Evolutionary conservation across 257 asterid genomes (phyloP), one percentile per base, ranked within the genome.

Genomic region (Galeopsis tetrahit): DNA sequence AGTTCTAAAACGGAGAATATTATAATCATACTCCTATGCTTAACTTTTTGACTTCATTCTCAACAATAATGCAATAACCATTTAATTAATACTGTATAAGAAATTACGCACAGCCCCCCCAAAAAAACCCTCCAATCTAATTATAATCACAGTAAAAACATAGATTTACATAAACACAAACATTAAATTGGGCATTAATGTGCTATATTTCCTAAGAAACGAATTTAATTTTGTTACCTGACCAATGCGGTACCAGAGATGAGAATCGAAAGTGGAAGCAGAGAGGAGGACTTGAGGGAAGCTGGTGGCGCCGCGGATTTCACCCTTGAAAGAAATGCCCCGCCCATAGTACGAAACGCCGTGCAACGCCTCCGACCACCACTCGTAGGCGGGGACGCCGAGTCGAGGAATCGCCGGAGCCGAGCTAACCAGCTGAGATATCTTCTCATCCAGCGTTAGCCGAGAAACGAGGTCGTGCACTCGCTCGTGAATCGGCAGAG

Each of bases 351-450:
- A 78, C 56, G 97, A 84, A 42, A 92, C 95, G n/a, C 98, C 98
- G 91, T 92, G 98, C 64, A 92, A 39, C 0, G 96, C 96, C 73
- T 92, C 98, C 35, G 96, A 90, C 98, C 98, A 92, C 98, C 98
- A 92, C 80, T 90, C 84, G 72, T 90, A 92, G 6, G 90, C 82
- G 52, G 98, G 96, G 14, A 92, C 57, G 2, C 97, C 97, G 66
- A 92, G 96, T 1, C 98, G 78, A 0, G 94, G 94, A 1, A 92
- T 75, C 10, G 80, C 89, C 33, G 94, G 82, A 1, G 97, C 94
- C 4, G 97, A 77, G 85, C 78, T 90, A 6, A 85, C 91, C 2
- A 92, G 94, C 82, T 92, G 98, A 15, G 92, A 66, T 35, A 92
- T 82, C 81, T 92, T 92, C 72, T 92, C 98, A 11, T 92, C 97